These are phyloP conservation scores for Exsudoporus frostii DNA, from an alignment of 768 basidiomycete species.

Conservation along the genomic window DNA sequence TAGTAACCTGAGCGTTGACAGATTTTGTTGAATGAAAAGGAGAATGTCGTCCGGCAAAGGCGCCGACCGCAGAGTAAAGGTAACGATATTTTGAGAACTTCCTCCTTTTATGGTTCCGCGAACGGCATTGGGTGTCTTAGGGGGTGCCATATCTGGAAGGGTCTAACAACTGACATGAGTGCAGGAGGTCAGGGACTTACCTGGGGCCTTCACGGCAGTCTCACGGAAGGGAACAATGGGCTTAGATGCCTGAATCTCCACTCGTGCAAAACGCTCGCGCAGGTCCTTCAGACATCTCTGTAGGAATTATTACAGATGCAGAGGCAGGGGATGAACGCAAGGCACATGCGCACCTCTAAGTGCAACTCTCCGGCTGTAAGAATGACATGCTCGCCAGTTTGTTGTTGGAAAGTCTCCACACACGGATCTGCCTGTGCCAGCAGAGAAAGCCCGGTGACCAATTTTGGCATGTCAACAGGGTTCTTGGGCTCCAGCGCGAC, in stretches of 20 bases:
- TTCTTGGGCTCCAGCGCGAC: constrained; percentile 87
- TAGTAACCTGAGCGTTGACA: constrained; percentile 58
- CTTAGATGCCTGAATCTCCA: constrained; percentile 90
- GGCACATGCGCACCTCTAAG: constrained; percentile 65
- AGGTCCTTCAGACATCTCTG: constrained; percentile 95
- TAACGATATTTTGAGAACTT: constrained; percentile 67
- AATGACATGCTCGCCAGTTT: constrained; percentile 97
- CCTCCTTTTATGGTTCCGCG: constrained; percentile 77
- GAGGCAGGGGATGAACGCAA: neutral
- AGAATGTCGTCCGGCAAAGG: constrained; percentile 74
- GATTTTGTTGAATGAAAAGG: constrained; percentile 75
- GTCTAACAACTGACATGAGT: neutral
- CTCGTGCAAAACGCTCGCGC: constrained; percentile 89
- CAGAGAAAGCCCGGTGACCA: constrained; percentile 82
- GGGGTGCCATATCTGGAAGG: constrained; percentile 77
- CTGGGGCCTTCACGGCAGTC: constrained; percentile 78
- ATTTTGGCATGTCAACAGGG: constrained; percentile 84
- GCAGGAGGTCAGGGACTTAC: constrained; percentile 36
- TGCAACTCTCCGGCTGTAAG: constrained; percentile 94
- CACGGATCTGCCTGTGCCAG: constrained; percentile 96
- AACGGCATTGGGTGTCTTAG: constrained; percentile 64
- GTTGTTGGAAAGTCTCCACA: constrained; percentile 95
- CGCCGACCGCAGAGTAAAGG: constrained; percentile 77
- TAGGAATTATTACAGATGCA: neutral
- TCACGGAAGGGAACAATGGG: constrained; percentile 98